Conservation (phyloP, 495 filamentous ascomycete genomes). For the Annulohypoxylon nitens region DNA sequence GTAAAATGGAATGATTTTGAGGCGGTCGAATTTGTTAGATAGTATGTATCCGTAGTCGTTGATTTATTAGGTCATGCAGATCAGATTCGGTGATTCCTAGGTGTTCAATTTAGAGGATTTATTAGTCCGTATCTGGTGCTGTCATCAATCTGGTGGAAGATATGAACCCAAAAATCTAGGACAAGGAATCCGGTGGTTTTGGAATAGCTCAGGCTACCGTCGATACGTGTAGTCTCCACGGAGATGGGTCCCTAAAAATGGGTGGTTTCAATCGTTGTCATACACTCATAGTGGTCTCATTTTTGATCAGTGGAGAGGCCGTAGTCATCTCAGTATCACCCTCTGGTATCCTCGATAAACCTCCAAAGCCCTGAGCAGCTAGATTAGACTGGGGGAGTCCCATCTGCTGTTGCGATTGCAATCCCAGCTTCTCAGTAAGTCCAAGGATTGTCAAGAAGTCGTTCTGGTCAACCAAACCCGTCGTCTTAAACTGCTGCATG, state of each 20-base stretch:
- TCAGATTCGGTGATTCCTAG: not conserved
- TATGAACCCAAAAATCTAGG: not conserved
- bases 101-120: conserved; percentile 3
- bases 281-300: conserved; percentile 58
- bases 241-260: conserved; percentile 1
- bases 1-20: not conserved
- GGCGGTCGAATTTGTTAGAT: conserved; percentile 7
- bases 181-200: conserved; percentile 1
- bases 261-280: conserved; percentile 4
- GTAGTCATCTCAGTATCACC: conserved; percentile 66
- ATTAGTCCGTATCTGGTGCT: not conserved
- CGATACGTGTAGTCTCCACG: not conserved
- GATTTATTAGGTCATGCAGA: conserved; percentile 6
- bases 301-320: conserved; percentile 62
- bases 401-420: conserved; percentile 67
- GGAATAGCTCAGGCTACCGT: not conserved
- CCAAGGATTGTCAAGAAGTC: conserved; percentile 87
- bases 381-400: conserved; percentile 60
- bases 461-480: conserved; percentile 78
- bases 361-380: conserved; percentile 67
- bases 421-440: conserved; percentile 87
- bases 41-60: conserved; percentile 2
- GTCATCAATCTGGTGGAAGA: conserved; percentile 1
- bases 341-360: conserved; percentile 75
- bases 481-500: conserved; percentile 78